phyloP scores from a whole-genome alignment of 73 alveolate genomes.

The Paramecium pentaurelia region DNA sequence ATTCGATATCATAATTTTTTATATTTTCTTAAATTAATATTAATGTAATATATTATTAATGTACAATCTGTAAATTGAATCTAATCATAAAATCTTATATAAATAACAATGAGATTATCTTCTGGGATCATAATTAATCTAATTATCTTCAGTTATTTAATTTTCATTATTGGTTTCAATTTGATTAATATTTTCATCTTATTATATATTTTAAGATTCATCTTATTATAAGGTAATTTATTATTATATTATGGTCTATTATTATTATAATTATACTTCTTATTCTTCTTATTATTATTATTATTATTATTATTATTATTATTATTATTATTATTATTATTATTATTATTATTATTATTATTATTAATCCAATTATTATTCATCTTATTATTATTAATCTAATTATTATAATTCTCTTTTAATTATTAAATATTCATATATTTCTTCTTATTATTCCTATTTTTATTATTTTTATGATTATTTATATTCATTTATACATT shows the following conservation, averaged over 20 bases:
- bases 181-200: neutral
- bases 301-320: neutral
- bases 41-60: neutral
- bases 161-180: neutral
- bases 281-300: neutral
- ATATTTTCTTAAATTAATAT: neutral
- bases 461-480: neutral
- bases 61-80: neutral
- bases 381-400: neutral
- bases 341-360: neutral
- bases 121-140: slow-evolving; percentile 36
- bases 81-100: slow-evolving; percentile 7
- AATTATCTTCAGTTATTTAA: neutral
- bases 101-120: slow-evolving; percentile 43
- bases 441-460: neutral
- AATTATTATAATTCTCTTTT: neutral
- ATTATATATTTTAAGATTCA: neutral
- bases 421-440: neutral
- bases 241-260: no score
- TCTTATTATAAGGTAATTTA: neutral
- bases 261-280: neutral
- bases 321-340: neutral
- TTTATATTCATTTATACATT: neutral
- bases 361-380: neutral
- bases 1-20: neutral